Percentiles rank a stretch among this genome's conserved stretches.
Conservation (phyloP, 73 alveolate genomes). For the Diophrys appendiculata region DNA sequence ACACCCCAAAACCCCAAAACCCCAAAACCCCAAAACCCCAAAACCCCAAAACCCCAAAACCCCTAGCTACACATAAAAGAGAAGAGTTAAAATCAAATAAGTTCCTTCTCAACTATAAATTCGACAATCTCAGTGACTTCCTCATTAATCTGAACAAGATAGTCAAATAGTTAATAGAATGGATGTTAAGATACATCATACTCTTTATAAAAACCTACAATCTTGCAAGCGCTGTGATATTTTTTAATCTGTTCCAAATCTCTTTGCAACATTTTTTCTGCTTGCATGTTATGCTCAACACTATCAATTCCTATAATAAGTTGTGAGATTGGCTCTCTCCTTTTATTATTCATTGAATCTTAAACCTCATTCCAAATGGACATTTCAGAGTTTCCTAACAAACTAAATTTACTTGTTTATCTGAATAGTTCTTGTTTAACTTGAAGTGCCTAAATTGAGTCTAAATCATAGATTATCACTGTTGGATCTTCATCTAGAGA, state of each 20-base stretch:
- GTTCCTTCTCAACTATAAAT: too few species aligned
- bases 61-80: too few species aligned
- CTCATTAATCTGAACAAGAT: too few species aligned
- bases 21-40: too few species aligned
- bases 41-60: too few species aligned
- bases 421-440: not conserved
- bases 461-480: not conserved
- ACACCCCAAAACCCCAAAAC: too few species aligned
- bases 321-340: not conserved
- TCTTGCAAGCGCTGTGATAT: not conserved
- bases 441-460: not conserved
- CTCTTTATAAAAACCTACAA: not conserved
- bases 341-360: not conserved
- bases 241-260: not conserved
- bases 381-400: not conserved
- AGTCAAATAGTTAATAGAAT: too few species aligned
- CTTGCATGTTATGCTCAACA: not conserved
- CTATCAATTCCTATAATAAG: not conserved
- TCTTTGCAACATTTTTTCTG: not conserved
- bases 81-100: too few species aligned
- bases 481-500: not conserved
- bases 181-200: too few species aligned
- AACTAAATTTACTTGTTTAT: not conserved
- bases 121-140: too few species aligned
- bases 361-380: not conserved